phyloP scores from a whole-genome alignment of 768 basidiomycete species.

The Rhodotorula graminis region DNA sequence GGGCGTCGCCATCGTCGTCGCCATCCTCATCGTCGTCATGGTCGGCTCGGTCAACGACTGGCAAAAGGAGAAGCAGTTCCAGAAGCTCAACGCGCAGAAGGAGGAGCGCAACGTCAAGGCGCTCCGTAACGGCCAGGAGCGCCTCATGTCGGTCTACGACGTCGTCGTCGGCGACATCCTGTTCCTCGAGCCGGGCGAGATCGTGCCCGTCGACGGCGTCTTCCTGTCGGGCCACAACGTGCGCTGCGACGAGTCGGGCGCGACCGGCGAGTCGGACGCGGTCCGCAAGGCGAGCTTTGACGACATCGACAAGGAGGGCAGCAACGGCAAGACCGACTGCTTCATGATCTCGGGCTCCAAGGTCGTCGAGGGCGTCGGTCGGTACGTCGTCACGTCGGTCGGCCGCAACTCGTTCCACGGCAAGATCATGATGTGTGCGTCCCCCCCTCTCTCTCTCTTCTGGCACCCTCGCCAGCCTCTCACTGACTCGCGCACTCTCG shows the following conservation, averaged over 20 bases:
- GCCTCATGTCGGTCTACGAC: constrained; percentile 74
- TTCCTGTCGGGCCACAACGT: constrained; percentile 89
- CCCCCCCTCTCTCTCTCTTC: constrained; percentile 47
- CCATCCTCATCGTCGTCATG: constrained; percentile 56
- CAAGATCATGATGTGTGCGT: constrained; percentile 82
- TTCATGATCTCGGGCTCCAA: constrained; percentile 88
- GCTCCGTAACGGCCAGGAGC: constrained; percentile 66
- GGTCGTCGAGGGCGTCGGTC: constrained; percentile 88
- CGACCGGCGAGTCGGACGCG: constrained; percentile 93
- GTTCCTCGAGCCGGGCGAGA: constrained; percentile 87
- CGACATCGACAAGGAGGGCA: constrained; percentile 50
- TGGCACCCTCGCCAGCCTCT: background rate
- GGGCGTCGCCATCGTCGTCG: constrained; percentile 56
- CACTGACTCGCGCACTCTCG: constrained; percentile 3
- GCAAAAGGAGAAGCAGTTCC: constrained; percentile 97
- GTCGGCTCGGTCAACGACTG: constrained; percentile 96
- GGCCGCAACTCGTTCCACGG: constrained; percentile 92
- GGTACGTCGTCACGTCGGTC: constrained; percentile 86
- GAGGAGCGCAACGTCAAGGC: constrained; percentile 61
- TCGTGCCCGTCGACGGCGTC: constrained; percentile 91
- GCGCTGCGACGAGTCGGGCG: constrained; percentile 90
- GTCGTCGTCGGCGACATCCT: constrained; percentile 92
- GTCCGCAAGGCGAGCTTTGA: constrained; percentile 80
- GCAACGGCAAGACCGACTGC: constrained; percentile 67
- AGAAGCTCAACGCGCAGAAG: constrained; percentile 65